Base-by-base conservation (phyloP, 306 rosid species). In the Malus asiatica region DNA sequence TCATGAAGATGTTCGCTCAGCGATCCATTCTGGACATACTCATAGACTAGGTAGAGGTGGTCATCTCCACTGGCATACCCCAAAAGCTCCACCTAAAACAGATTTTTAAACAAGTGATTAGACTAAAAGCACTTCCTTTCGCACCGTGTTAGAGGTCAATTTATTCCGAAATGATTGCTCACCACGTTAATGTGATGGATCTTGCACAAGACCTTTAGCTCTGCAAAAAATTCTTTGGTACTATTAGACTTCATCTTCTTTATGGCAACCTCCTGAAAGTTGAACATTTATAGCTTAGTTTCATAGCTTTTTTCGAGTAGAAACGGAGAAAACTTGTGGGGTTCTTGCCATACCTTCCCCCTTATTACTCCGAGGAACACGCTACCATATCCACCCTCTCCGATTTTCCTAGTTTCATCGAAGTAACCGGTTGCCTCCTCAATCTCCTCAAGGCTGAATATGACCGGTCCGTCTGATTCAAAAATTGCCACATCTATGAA, bases 41-140 rank as follows among this genome's bases (percentile, higher is more conserved):
- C 97, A 72, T 91, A 93, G 46, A 91, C 94, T 77, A 93, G 84
- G 73, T 87, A 91, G 72, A 93, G 92, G 69, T 93, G 89, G 73
- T 90, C 96, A 66, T 93, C 91, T 83, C 98, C 98, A 75, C 96
- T 81, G 33, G 98, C 89, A 79, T 88, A 93, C 62, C 94, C 97
- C 75, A 87, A 79, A 60, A 93, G 84, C 82, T 93, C 96, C 35
- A 91, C 97, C 98, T 90, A 79, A 84, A 51, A 75, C 55, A 70
- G 55, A 65, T 51, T 79, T 74, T 38, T 40, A 13, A 14, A 45
- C 72, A 42, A 45, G 70, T 51, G 62, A 73, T 65, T 61, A 73
- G 48, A 66, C 30, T 40, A 4, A 11, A 45, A 61, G 69, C 1
- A 4, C 66, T 57, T 40, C 53, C 6, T 63, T 74, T 44, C 74